These are phyloP conservation scores for Phlebiopsis gigantea DNA, from an alignment of 768 basidiomycete species.

Conservation along the genomic window DNA sequence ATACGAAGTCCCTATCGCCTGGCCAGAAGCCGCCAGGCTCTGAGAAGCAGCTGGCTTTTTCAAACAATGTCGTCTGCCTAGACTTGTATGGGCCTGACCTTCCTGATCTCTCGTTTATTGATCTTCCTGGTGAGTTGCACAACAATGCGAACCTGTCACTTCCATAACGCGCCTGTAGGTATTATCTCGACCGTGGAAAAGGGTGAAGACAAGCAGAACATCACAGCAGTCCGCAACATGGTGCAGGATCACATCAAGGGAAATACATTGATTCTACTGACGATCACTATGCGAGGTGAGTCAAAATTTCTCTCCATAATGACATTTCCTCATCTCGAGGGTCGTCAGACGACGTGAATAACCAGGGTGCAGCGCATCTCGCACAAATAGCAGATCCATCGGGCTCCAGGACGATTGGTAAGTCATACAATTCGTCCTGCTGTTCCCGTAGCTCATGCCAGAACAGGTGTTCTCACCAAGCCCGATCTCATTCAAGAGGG, in stretches of 20 bases:
- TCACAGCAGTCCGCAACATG: slow-evolving; percentile 50
- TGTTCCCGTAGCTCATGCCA: not conserved
- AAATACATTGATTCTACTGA: slow-evolving; percentile 53
- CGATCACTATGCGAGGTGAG: slow-evolving; percentile 54
- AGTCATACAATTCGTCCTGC: not conserved
- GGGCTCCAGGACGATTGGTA: slow-evolving; percentile 65
- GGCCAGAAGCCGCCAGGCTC: not conserved
- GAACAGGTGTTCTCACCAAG: slow-evolving; percentile 9
- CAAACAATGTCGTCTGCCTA: slow-evolving; percentile 23
- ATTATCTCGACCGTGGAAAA: slow-evolving; percentile 48
- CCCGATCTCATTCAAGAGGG: slow-evolving; percentile 11
- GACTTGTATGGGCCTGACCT: slow-evolving; percentile 23
- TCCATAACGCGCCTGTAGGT: slow-evolving; percentile 34
- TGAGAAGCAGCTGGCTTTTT: slow-evolving; percentile 17
- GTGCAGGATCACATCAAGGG: slow-evolving; percentile 52
- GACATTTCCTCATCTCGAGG: not conserved
- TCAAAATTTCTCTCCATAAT: slow-evolving; percentile 15
- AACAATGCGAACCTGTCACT: not conserved
- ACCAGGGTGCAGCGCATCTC: slow-evolving; percentile 65
- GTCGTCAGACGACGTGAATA: slow-evolving; percentile 63
- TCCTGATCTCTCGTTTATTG: slow-evolving; percentile 27
- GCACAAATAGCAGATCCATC: slow-evolving; percentile 52
- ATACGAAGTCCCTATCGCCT: not conserved
- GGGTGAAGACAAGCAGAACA: slow-evolving; percentile 28
- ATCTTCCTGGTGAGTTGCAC: slow-evolving; percentile 24